phyloP scores from a whole-genome alignment of 257 asterid species.

The Solanum tarapatanum region DNA sequence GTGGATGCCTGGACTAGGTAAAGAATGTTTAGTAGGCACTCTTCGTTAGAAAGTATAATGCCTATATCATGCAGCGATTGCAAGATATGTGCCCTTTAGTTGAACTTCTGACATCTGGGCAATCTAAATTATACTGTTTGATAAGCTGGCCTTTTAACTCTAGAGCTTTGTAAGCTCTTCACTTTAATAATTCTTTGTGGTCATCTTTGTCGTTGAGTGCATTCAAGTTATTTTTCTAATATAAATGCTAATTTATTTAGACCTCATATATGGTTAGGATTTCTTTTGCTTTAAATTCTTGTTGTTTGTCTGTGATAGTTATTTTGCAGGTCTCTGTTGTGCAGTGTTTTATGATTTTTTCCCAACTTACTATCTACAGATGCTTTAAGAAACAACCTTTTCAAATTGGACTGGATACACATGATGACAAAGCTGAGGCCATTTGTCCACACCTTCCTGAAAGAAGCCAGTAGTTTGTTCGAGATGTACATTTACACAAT shows the following conservation, averaged over 20 bases:
- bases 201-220: not conserved
- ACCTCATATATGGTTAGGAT: not conserved
- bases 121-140: not conserved
- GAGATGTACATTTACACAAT: constrained; percentile 93
- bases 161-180: not conserved
- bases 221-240: not conserved
- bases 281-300: not conserved
- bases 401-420: constrained; percentile 53
- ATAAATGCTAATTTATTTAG: not conserved
- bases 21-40: not conserved
- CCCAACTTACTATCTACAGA: constrained; percentile 28
- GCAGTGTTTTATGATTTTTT: not conserved
- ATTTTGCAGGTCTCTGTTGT: not conserved
- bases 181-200: not conserved
- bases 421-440: constrained; percentile 99
- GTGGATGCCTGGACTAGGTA: not conserved
- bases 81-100: not conserved
- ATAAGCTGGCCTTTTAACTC: not conserved
- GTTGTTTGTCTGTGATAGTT: not conserved
- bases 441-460: constrained; percentile 59
- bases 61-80: not conserved
- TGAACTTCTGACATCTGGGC: not conserved
- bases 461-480: constrained; percentile 61
- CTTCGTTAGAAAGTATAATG: not conserved
- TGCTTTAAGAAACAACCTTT: constrained; percentile 44